Evolutionary conservation across 257 asterid species (phyloP), one percentile per base, ranked within the genome.

Genomic region (Dorcoceras hygrometricum): DNA sequence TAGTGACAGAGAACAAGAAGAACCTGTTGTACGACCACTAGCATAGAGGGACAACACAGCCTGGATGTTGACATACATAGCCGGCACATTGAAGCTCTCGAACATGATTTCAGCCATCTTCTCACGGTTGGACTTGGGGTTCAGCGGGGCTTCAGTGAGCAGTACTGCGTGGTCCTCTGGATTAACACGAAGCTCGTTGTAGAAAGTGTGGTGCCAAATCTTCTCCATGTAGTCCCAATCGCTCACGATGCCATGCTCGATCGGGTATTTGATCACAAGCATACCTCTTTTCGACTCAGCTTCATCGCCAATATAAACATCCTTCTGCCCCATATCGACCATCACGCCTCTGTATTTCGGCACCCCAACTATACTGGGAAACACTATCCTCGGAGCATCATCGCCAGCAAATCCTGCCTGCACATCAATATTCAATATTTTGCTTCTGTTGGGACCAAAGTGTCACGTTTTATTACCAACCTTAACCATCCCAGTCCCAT

Each of bases 201-300:
- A 77, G 70, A 80, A 80, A 0, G 85, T 77, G 73, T 80, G 85
- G 61, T 80, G 82, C 85, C 85, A 80, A 48, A 80, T 77, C 54
- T 80, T 80, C 67, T 74, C 85, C 85, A 80, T 80, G 31, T 77
- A 83, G 19, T 81, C 86, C 83, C 86, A 81, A 31, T 81, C 78
- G 78, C 74, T 73, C 34, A 81, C 83, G 5, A 81, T 81, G 46
- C 83, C 86, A 73, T 78, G 83, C 54, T 78, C 81, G 14, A 81
- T 81, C 8, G 86, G 86, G 62, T 81, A 81, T 32, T 78, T 81
- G 29, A 81, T 64, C 19, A 67, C 39, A 23, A 80, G 79, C 53
- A 76, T 76, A 32, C 81, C 84, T 70, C 81, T 59, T 53, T 80
- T 76, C 43, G 81, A 73, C 56, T 76, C 77, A 27, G 81, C 84